phyloP scores from a whole-genome alignment of 176 grass and related monocot genomes.

The Aegilops bicornis region DNA sequence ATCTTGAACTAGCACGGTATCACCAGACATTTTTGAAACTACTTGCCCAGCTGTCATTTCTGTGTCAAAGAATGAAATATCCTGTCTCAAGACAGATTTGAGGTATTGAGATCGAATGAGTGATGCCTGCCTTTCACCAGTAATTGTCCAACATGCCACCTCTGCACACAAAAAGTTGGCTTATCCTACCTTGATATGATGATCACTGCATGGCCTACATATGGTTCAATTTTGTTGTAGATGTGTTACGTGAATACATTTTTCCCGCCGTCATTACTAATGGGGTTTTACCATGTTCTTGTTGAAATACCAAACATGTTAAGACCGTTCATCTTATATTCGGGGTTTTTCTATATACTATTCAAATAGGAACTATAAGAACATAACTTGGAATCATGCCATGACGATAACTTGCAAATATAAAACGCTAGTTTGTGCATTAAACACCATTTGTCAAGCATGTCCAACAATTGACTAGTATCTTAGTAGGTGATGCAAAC shows the following conservation, averaged over 20 bases:
- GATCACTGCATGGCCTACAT: background rate
- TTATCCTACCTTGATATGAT: background rate
- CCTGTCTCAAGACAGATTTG: slow-evolving; percentile 58
- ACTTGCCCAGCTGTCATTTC: slow-evolving; percentile 59
- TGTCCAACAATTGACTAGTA: too few species aligned
- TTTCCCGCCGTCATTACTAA: background rate
- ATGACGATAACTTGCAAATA: too few species aligned
- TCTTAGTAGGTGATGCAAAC: too few species aligned
- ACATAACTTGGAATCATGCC: too few species aligned
- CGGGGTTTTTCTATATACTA: too few species aligned
- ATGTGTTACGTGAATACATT: background rate
- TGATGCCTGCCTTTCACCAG: slow-evolving; percentile 63
- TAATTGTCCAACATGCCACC: slow-evolving; percentile 75
- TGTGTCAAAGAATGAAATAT: slow-evolving; percentile 69
- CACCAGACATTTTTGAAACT: slow-evolving; percentile 54
- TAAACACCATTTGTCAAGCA: too few species aligned
- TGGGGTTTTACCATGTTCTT: background rate
- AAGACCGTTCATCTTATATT: too few species aligned
- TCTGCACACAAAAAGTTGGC: slow-evolving; percentile 28
- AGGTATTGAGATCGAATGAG: slow-evolving; percentile 63
- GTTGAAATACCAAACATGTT: background rate
- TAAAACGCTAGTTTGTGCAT: too few species aligned
- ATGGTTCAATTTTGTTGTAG: background rate
- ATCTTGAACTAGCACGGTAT: slow-evolving; percentile 56
- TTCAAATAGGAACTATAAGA: too few species aligned